Conservation (phyloP, 352 stramenopile species). For the Phytophthora crassamura region DNA sequence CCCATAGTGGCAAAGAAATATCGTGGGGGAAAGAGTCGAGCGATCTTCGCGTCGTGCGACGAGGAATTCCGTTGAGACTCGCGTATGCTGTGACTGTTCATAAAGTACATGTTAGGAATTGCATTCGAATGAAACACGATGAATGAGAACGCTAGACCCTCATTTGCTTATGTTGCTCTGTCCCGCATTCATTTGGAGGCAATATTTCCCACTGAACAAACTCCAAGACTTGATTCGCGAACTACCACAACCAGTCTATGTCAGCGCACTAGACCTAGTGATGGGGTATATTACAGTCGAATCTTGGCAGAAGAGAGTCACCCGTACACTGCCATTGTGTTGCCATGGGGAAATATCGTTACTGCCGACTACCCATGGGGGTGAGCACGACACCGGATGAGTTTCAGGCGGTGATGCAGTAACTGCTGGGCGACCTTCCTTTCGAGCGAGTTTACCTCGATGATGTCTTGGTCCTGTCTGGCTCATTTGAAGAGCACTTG, state of each 20-base stretch:
- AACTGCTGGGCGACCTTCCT: too few species aligned
- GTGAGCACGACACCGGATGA: constrained; percentile 17
- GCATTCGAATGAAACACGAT: too few species aligned
- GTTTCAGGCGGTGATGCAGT: constrained; percentile 13
- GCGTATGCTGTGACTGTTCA: too few species aligned
- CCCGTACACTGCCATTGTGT: not conserved
- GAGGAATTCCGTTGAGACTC: too few species aligned
- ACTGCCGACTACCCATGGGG: constrained; percentile 12
- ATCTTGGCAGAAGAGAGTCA: constrained; percentile 8
- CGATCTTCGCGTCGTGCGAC: too few species aligned
- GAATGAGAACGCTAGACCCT: too few species aligned
- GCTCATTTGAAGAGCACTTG: constrained; percentile 4
- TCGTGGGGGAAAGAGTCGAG: too few species aligned
- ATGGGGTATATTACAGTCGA: not conserved
- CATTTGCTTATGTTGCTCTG: too few species aligned
- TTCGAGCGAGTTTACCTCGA: constrained; percentile 6
- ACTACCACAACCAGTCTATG: not conserved
- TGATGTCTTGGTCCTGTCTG: not conserved
- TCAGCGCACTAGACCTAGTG: not conserved
- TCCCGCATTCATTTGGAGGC: too few species aligned
- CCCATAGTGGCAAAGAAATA: too few species aligned
- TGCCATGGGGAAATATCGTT: constrained; percentile 15
- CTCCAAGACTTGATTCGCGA: not conserved
- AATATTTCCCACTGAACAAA: not conserved
- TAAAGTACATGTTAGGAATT: too few species aligned